Percentiles rank a stretch among this genome's conserved stretches.
phyloP scores from a whole-genome alignment of 768 basidiomycete species.

The Cystoderma amianthinum region DNA sequence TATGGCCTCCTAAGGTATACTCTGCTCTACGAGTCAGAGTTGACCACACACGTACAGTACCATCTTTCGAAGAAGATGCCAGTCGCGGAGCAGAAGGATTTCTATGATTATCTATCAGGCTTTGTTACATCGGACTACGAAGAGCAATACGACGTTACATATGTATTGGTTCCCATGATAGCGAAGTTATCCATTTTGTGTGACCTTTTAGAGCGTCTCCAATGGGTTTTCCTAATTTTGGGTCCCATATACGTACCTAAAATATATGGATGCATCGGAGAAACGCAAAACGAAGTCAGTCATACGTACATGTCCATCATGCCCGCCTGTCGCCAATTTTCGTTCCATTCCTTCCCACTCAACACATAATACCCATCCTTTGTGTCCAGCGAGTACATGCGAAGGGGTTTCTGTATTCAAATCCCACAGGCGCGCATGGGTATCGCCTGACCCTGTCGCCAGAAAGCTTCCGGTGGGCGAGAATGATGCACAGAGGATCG shows the following conservation, averaged over 20 bases:
- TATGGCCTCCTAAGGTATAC: constrained; percentile 88
- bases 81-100: constrained; percentile 75
- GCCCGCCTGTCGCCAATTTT: constrained; percentile 86
- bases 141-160: constrained; percentile 43
- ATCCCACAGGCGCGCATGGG: constrained; percentile 90
- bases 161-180: constrained; percentile 96
- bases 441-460: constrained; percentile 94
- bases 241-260: constrained; percentile 86
- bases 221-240: constrained; percentile 80
- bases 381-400: constrained; percentile 80
- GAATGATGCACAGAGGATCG: constrained; percentile 92
- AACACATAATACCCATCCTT: constrained; percentile 94
- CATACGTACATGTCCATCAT: constrained; percentile 79
- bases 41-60: constrained; percentile 94
- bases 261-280: constrained; percentile 1
- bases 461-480: constrained; percentile 89
- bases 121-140: constrained; percentile 1
- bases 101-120: constrained; percentile 28
- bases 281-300: neutral
- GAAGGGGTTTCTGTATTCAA: constrained; percentile 89
- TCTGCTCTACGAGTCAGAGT: constrained; percentile 62
- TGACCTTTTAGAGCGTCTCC: constrained; percentile 92
- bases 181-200: constrained; percentile 91
- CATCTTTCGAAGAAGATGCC: constrained; percentile 94
- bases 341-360: constrained; percentile 96